A percentile compares a stretch with the other conserved stretches of the same genome.
These are phyloP conservation scores for Solanum hybrid DNA, from an alignment of 305 asterid species.

Conservation along the genomic window DNA sequence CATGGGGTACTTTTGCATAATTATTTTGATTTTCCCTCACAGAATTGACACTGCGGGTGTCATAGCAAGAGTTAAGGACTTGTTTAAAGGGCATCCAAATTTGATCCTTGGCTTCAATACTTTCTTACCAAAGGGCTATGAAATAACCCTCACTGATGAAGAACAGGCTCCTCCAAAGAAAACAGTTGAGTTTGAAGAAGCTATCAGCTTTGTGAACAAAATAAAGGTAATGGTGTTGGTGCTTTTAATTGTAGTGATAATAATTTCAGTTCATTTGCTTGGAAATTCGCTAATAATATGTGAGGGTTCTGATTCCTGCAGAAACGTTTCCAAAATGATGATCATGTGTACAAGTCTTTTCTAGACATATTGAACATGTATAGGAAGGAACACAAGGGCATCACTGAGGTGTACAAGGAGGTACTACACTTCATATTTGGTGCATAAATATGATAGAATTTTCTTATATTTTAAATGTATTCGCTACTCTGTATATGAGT, in stretches of 20 bases:
- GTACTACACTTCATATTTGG: slow-evolving; percentile 24
- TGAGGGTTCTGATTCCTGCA: slow-evolving; percentile 29
- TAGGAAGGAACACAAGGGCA: slow-evolving; percentile 90
- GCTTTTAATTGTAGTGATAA: neutral
- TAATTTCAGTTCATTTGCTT: neutral
- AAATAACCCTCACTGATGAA: slow-evolving; percentile 77
- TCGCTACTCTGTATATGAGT: slow-evolving; percentile 14
- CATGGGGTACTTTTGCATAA: neutral
- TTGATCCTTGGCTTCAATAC: slow-evolving; percentile 94
- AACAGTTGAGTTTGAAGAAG: slow-evolving; percentile 95
- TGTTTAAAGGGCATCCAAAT: slow-evolving; percentile 88
- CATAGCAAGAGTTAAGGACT: slow-evolving; percentile 82
- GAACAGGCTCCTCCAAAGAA: slow-evolving; percentile 86
- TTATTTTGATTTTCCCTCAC: slow-evolving; percentile 20
- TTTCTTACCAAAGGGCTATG: slow-evolving; percentile 96
- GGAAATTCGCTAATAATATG: neutral
- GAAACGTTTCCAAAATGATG: slow-evolving; percentile 88
- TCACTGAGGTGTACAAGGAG: slow-evolving; percentile 90
- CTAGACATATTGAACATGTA: slow-evolving; percentile 97
- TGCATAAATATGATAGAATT: neutral
- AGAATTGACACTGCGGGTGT: slow-evolving; percentile 93
- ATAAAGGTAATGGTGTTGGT: slow-evolving; percentile 50
- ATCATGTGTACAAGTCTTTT: slow-evolving; percentile 89
- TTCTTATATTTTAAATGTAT: neutral
- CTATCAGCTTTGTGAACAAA: slow-evolving; percentile 88